Percentiles rank a stretch among this genome's conserved stretches.
These are phyloP conservation scores for Phytopythium sindhum DNA, from an alignment of 352 stramenopile genomes.

Conservation along the genomic window DNA sequence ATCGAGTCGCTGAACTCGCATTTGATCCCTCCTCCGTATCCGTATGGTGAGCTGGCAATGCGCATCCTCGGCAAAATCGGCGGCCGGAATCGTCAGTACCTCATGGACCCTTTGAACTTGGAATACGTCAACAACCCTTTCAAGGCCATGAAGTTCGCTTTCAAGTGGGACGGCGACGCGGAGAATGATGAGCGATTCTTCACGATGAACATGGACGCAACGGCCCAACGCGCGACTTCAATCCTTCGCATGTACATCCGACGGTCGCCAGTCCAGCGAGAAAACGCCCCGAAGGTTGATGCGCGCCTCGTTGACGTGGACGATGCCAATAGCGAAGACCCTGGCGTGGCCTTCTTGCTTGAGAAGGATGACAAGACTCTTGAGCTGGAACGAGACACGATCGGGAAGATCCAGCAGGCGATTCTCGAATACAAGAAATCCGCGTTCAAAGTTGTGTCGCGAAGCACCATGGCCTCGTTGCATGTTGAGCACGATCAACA, in stretches of 20 bases:
- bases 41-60: slow-evolving; percentile 94
- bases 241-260: slow-evolving; percentile 63
- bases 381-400: slow-evolving; percentile 64
- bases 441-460: slow-evolving; percentile 72
- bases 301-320: slow-evolving; percentile 56
- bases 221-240: slow-evolving; percentile 38
- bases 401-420: slow-evolving; percentile 51
- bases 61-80: slow-evolving; percentile 98
- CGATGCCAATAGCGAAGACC: slow-evolving; percentile 30
- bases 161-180: slow-evolving; percentile 38
- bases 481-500: slow-evolving; percentile 28
- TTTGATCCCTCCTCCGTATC: slow-evolving; percentile 95
- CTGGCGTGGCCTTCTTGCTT: slow-evolving; percentile 44
- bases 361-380: slow-evolving; percentile 88
- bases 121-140: slow-evolving; percentile 45
- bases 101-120: slow-evolving; percentile 81
- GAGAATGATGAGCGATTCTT: slow-evolving; percentile 17
- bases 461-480: slow-evolving; percentile 49
- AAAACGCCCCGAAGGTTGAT: slow-evolving; percentile 54
- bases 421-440: slow-evolving; percentile 76
- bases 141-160: slow-evolving; percentile 47
- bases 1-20: slow-evolving; percentile 96
- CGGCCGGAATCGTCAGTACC: slow-evolving; percentile 88
- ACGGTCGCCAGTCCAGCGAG: slow-evolving; percentile 47
- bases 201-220: slow-evolving; percentile 58